Evolutionary conservation across 2,329 filamentous ascomycete species (phyloP).

Genomic region (Acrodontium crateriforme): DNA sequence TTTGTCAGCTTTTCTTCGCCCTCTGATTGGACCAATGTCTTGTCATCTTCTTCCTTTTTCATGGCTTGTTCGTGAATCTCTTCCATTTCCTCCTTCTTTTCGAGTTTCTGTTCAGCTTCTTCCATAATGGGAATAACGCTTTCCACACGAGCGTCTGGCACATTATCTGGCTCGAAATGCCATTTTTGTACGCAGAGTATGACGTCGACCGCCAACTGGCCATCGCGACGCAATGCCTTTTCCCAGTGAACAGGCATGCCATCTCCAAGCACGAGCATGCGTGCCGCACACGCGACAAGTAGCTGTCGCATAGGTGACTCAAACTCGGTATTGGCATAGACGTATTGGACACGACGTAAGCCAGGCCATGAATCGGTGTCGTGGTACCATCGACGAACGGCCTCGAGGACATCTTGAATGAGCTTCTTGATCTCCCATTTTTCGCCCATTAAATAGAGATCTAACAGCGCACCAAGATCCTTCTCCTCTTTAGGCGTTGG

Average conservation of each 20-base stretch:
- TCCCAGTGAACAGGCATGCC: conserved; percentile 40
- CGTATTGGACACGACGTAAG: conserved; percentile 36
- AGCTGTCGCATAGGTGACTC: conserved; percentile 21
- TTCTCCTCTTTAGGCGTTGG: conserved; percentile 35
- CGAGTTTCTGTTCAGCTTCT: conserved; percentile 18
- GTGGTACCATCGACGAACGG: conserved; percentile 38
- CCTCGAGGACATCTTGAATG: conserved; percentile 34
- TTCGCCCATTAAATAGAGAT: conserved; percentile 41
- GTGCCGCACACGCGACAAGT: conserved; percentile 34
- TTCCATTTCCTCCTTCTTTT: conserved; percentile 18
- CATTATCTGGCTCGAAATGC: conserved; percentile 33
- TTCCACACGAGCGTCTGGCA: conserved; percentile 33
- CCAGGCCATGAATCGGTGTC: conserved; percentile 39
- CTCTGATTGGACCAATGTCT: too few relatives aligned
- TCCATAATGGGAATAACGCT: conserved; percentile 26
- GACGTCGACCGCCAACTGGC: conserved; percentile 41
- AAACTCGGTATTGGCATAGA: conserved; percentile 19
- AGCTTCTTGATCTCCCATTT: conserved; percentile 38
- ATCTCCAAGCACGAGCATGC: conserved; percentile 36
- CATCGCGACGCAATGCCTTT: conserved; percentile 40
- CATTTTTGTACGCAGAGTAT: conserved; percentile 41
- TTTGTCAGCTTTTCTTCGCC: too few relatives aligned
- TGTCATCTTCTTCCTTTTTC: conserved; percentile 15
- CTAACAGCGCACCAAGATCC: conserved; percentile 36
- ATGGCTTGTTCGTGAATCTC: conserved; percentile 3